Evolutionary conservation across 495 filamentous ascomycete species (phyloP), one percentile per base, ranked within the genome.

Genomic region (Penicilliopsis zonata): DNA sequence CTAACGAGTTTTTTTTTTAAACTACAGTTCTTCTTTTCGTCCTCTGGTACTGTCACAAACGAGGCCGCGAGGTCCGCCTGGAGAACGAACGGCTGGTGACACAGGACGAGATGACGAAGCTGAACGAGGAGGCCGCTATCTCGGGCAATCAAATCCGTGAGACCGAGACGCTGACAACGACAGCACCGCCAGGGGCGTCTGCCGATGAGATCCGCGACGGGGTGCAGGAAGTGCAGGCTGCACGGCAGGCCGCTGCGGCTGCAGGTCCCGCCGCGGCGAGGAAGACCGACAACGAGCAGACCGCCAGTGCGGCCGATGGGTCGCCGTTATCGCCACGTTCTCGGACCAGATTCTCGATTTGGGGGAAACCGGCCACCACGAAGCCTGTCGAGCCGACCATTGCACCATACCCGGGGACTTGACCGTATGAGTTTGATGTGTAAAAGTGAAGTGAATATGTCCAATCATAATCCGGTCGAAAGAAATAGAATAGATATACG

Each of bases 11-110:
- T 27, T 9, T 16, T 10, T 0, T 4, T n/a, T 19, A 4, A 9
- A 12, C 12, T 12, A 33, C 40, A 86, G 82, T 95, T 37, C 63
- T 98, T 9, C 57, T 98, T 18, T 84, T 87, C 49, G 82, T 88
- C 30, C 72, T 96, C 37, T 98, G 88, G 88, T 98, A 98, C 52
- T 95, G 84, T 55, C 82, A 95, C 52, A 94, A 94, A 53, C 75
- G 90, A 9, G 90, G 90, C 21, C 72, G 73, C 10, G 90, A 98
- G 57, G 75, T 75, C 9, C 66, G 90, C 21, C 65, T 94, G 1
- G 83, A 84, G 45, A 71, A 63, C 38, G 83, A 87, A 52, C 65
- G 66, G 5, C 43, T 63, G 8, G 62, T 69, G n/a, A 66, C 62
- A 1, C 65, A 69, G 35, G 57, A 57, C 18, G 62, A 70, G 37